A percentile compares a stretch with the other conserved stretches of the same genome.
Conservation (phyloP, 352 stramenopile species). For the Phytophthora pseudosyringae region DNA sequence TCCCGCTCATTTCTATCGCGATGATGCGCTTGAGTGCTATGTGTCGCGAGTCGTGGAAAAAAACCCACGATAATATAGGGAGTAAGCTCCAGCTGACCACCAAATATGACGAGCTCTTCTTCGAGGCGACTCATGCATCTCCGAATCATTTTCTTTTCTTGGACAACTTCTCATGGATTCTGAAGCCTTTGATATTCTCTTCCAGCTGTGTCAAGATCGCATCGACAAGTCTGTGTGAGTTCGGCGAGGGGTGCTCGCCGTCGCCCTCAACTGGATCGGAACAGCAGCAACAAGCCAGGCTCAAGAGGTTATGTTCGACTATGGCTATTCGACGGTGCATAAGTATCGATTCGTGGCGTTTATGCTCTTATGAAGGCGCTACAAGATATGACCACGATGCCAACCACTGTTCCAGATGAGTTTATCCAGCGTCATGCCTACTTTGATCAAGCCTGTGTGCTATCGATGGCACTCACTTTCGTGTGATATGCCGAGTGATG, state of each 20-base stretch:
- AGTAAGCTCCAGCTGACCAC: no score
- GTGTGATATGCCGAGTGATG: conserved; percentile 11
- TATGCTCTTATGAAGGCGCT: conserved; percentile 9
- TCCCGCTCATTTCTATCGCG: no score
- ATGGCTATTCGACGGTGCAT: conserved; percentile 11
- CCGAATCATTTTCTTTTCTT: conserved; percentile 1
- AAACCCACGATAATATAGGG: no score
- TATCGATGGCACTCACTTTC: conserved; percentile 23
- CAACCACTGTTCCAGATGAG: conserved; percentile 2
- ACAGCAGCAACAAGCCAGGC: conserved; percentile 1
- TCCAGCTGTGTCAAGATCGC: not conserved
- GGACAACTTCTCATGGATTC: conserved; percentile 11
- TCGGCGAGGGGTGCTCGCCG: not conserved
- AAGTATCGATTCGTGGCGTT: conserved; percentile 9
- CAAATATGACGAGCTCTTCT: not conserved
- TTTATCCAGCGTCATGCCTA: conserved; percentile 5
- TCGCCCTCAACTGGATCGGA: conserved; percentile 9
- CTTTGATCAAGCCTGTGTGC: conserved; percentile 24
- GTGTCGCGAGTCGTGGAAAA: no score
- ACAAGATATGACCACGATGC: not conserved
- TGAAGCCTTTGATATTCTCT: conserved; percentile 5
- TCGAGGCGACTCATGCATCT: not conserved
- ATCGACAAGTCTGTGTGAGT: not conserved
- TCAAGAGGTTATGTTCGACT: conserved; percentile 11
- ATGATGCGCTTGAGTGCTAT: no score